phyloP scores from a whole-genome alignment of 768 basidiomycete genomes.

The Russula sp. region DNA sequence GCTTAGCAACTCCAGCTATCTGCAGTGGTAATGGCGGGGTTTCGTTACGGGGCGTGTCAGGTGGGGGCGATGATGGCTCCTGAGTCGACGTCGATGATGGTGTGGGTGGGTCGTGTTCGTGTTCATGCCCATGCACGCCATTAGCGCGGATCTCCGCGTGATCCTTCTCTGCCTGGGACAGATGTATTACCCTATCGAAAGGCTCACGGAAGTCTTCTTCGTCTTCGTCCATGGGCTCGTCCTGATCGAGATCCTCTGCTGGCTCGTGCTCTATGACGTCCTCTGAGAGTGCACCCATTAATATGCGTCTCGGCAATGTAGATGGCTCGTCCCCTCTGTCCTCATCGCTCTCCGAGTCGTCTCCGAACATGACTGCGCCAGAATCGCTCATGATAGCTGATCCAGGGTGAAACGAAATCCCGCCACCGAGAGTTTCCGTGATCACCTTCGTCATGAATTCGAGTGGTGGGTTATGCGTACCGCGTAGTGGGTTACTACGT shows the following conservation, averaged over 20 bases:
- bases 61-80: slow-evolving; percentile 36
- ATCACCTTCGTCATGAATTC: slow-evolving; percentile 28
- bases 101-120: slow-evolving; percentile 23
- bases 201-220: slow-evolving; percentile 32
- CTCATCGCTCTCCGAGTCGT: slow-evolving; percentile 52
- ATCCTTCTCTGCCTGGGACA: slow-evolving; percentile 38
- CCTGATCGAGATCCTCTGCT: slow-evolving; percentile 60
- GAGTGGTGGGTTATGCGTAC: slow-evolving; percentile 9
- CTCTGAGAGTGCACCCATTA: slow-evolving; percentile 39
- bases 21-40: slow-evolving; percentile 47
- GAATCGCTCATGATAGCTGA: slow-evolving; percentile 49
- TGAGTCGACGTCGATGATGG: slow-evolving; percentile 35
- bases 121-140: slow-evolving; percentile 19
- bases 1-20: slow-evolving; percentile 44
- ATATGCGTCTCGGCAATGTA: slow-evolving; percentile 13
- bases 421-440: slow-evolving; percentile 32
- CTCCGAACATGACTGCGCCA: slow-evolving; percentile 59
- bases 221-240: slow-evolving; percentile 40
- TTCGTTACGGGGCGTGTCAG: slow-evolving; percentile 42
- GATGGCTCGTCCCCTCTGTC: slow-evolving; percentile 48
- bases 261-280: slow-evolving; percentile 59
- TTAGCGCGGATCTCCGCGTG: slow-evolving; percentile 31
- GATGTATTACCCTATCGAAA: slow-evolving; percentile 35
- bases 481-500: slow-evolving; percentile 9
- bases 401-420: slow-evolving; percentile 63